phyloP scores from a whole-genome alignment of 2,329 filamentous ascomycete species.

The Fusarium zealandicum region DNA sequence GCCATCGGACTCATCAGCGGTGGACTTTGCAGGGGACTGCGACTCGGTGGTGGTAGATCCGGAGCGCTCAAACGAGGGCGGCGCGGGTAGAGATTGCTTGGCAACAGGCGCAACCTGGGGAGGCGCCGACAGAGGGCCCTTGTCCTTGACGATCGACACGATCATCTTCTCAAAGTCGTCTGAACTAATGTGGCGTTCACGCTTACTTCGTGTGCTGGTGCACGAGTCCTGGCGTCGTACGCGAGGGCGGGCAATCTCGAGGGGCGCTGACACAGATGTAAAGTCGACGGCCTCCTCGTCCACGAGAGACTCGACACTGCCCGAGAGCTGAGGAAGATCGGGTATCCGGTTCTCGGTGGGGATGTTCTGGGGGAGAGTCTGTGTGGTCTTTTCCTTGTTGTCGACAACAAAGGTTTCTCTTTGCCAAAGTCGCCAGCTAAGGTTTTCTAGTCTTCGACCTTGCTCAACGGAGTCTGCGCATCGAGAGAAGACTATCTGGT shows the following conservation, averaged over 20 bases:
- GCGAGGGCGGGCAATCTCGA: constrained; percentile 70
- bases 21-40: constrained; percentile 63
- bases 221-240: constrained; percentile 76
- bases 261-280: constrained; percentile 58
- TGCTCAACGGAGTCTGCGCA: constrained; percentile 94
- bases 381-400: constrained; percentile 66
- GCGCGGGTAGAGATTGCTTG: constrained; percentile 52
- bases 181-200: constrained; percentile 91
- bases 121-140: constrained; percentile 62
- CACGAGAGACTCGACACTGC: constrained; percentile 76
- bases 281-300: constrained; percentile 73
- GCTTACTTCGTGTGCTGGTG: constrained; percentile 73
- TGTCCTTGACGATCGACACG: constrained; percentile 88
- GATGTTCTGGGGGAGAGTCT: constrained; percentile 60
- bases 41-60: constrained; percentile 56
- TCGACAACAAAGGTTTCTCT: constrained; percentile 74
- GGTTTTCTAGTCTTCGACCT: constrained; percentile 89
- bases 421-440: constrained; percentile 96
- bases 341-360: constrained; percentile 52
- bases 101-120: constrained; percentile 40
- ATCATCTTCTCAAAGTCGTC: constrained; percentile 94
- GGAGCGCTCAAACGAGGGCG: constrained; percentile 49
- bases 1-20: constrained; percentile 52
- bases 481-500: constrained; percentile 81
- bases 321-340: constrained; percentile 75